Conservation (phyloP, 495 filamentous ascomycete genomes). For the Rusavskia elegans region DNA sequence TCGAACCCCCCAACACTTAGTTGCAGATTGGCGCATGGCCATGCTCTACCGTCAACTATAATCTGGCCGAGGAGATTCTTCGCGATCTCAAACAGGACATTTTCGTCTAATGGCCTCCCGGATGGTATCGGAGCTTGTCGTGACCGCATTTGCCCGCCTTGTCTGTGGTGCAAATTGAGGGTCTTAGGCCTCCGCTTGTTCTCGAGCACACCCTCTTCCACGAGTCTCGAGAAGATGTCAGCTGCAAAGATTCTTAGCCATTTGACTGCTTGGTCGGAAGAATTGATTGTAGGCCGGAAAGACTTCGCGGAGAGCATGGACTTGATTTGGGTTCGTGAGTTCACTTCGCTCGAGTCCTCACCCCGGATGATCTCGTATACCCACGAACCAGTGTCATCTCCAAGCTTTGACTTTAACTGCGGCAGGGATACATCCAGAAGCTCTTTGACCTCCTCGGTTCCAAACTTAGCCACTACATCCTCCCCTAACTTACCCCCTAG, state of each 20-base stretch:
- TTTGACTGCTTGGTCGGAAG: constrained; percentile 60
- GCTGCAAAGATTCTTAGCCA: constrained; percentile 90
- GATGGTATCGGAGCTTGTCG: constrained; percentile 61
- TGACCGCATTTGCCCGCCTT: constrained; percentile 52
- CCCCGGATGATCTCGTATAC: constrained; percentile 77
- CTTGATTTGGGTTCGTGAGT: constrained; percentile 82
- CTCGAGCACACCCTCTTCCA: constrained; percentile 85
- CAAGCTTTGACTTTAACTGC: constrained; percentile 62
- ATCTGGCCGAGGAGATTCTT: constrained; percentile 63
- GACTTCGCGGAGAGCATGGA: constrained; percentile 98
- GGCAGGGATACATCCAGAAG: constrained; percentile 58
- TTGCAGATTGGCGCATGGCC: constrained; percentile 77
- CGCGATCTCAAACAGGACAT: constrained; percentile 58
- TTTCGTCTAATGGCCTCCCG: constrained; percentile 56
- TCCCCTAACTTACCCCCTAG: constrained; percentile 93
- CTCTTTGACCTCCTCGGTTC: constrained; percentile 65
- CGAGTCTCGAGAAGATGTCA: constrained; percentile 77
- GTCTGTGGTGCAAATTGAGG: constrained; percentile 66
- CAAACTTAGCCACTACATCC: constrained; percentile 58
- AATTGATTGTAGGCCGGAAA: constrained; percentile 72
- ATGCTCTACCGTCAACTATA: constrained; percentile 56
- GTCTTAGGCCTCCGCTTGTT: constrained; percentile 74
- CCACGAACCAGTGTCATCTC: constrained; percentile 79
- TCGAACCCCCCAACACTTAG: constrained; percentile 82
- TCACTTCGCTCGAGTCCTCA: constrained; percentile 76